These are phyloP conservation scores for Monosporascus sp. DNA, from an alignment of 2,329 filamentous ascomycete genomes.

Conservation along the genomic window DNA sequence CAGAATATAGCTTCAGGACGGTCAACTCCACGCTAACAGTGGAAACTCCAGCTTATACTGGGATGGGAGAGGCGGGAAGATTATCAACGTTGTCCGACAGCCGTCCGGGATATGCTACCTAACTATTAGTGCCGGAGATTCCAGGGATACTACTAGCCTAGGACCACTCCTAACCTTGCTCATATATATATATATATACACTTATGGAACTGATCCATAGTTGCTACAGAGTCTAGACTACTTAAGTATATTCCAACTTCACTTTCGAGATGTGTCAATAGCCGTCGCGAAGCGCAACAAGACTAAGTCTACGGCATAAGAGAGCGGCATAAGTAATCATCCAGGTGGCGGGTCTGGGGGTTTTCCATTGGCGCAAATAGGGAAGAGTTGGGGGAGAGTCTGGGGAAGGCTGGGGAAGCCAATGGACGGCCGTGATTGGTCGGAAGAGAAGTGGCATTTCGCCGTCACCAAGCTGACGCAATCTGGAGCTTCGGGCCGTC, in stretches of 20 bases:
- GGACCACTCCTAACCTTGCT: too few species aligned
- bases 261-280: background rate
- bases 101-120: too few species aligned
- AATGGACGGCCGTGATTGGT: slow-evolving; percentile 16
- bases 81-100: too few species aligned
- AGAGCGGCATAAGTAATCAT: background rate
- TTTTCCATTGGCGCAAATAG: background rate
- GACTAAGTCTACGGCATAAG: background rate
- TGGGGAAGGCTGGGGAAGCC: slow-evolving; percentile 15
- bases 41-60: too few species aligned
- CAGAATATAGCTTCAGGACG: background rate
- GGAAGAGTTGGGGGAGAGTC: slow-evolving; percentile 6
- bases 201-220: too few species aligned
- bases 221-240: too few species aligned
- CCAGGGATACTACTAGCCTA: too few species aligned
- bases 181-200: too few species aligned
- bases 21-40: too few species aligned
- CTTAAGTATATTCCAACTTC: background rate
- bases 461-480: slow-evolving; percentile 16
- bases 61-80: too few species aligned
- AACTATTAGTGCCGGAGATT: too few species aligned
- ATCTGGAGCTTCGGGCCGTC: slow-evolving; percentile 30
- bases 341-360: background rate
- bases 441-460: slow-evolving; percentile 9
- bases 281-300: background rate